Conservation (phyloP, 306 rosid genomes). For the Vicia faba region DNA sequence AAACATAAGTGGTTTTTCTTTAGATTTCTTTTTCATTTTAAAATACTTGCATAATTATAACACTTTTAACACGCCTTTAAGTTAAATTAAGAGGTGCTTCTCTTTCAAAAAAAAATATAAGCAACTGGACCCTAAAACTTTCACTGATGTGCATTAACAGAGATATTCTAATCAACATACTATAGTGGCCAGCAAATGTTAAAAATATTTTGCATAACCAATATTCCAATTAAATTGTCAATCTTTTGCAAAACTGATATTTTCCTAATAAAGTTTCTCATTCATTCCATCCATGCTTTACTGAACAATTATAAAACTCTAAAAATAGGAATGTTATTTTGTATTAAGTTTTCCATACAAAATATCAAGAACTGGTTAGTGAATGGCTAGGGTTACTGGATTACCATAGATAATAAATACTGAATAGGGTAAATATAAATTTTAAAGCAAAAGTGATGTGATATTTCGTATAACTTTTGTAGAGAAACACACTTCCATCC, state of each 20-base stretch:
- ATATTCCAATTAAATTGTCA: conserved; percentile 11
- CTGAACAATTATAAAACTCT: conserved; percentile 27
- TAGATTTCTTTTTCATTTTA: not conserved
- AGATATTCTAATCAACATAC: conserved; percentile 13
- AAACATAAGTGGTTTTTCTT: not conserved
- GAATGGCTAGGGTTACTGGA: conserved; percentile 4
- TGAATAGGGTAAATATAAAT: conserved; percentile 1
- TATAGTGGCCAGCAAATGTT: conserved; percentile 7
- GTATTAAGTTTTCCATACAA: not conserved
- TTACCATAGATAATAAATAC: not conserved
- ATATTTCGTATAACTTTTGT: conserved; percentile 1
- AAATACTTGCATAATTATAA: not conserved
- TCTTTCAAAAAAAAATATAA: not conserved
- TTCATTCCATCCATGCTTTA: conserved; percentile 25
- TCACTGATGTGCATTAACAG: conserved; percentile 9
- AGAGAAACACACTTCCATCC: conserved; percentile 9
- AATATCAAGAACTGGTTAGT: not conserved
- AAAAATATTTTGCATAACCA: conserved; percentile 13
- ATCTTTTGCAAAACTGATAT: conserved; percentile 17
- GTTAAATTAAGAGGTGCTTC: not conserved
- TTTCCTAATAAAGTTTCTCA: conserved; percentile 19
- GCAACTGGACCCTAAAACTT: conserved; percentile 4
- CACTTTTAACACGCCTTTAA: not conserved
- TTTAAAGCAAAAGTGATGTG: not conserved
- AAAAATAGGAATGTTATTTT: conserved; percentile 12